phyloP scores from a whole-genome alignment of 129 eudicot genomes.

The Deinandra increscens region DNA sequence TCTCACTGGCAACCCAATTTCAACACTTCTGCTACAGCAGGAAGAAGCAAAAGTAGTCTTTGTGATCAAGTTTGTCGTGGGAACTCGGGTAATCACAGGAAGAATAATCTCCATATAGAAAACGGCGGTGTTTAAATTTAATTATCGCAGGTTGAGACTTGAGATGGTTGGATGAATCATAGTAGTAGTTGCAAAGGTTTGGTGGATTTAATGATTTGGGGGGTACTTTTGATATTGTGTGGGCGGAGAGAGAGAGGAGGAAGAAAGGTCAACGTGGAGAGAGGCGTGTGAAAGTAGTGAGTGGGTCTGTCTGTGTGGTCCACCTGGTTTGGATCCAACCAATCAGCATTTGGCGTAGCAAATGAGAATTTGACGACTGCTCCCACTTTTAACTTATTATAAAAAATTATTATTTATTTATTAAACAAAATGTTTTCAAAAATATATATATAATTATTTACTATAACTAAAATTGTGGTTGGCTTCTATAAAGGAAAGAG shows the following conservation, averaged over 20 bases:
- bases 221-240: slow-evolving; percentile 15
- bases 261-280: slow-evolving; percentile 28
- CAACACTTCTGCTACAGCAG: slow-evolving; percentile 20
- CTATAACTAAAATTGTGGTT: too few relatives aligned
- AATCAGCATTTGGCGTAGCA: neutral
- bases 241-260: slow-evolving; percentile 16
- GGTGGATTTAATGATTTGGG: neutral
- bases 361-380: neutral
- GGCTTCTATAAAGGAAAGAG: too few relatives aligned
- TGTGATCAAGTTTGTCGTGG: slow-evolving; percentile 27
- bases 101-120: slow-evolving; percentile 51
- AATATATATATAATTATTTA: too few relatives aligned
- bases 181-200: neutral
- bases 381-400: neutral
- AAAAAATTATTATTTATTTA: too few relatives aligned
- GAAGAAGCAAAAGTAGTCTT: slow-evolving; percentile 38
- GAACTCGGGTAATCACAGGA: slow-evolving; percentile 42
- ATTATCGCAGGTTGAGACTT: too few relatives aligned
- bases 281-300: neutral
- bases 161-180: neutral
- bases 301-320: slow-evolving; percentile 12
- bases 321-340: neutral
- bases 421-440: too few relatives aligned
- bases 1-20: slow-evolving; percentile 25
- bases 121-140: neutral